Base-by-base conservation (phyloP, 1,139 yeast species). In the Nakaseomyces bracarensis region DNA sequence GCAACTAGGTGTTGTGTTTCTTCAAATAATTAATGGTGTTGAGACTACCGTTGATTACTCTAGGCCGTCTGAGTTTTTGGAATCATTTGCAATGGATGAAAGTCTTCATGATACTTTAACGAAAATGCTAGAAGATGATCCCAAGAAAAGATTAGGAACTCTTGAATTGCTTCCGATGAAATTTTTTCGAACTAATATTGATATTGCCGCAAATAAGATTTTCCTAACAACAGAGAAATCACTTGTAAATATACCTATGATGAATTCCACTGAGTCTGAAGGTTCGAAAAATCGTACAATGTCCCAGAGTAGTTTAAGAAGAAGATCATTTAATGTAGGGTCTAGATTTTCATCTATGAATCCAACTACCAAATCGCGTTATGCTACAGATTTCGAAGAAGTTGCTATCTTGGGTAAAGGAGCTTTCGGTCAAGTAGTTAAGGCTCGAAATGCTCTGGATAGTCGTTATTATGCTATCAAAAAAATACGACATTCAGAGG, bases 381-480 rank as follows among this genome's bases (percentile, higher is more conserved):
- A 82, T 58, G 75, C 75, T 1, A 75, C 77, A 44, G 98, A 93
- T 58, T 93, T 93, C 61, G 98, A 91, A 61, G 98, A 91, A 59
- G 82, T 87, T 36, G 93, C 93, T 0, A 75, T 79, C 19, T 65
- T 93, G n/a, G 98, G 99, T 2, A 78, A 81, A 54, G 99, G 99
- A 26, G 98, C 95, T 0, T 93, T 82, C 66, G 99, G 98, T 7
- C 96, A 89, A 59, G 99, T 93, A 10, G 96, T 91, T 14, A 89
- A 89, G 56, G 98, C 93, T 0, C 71, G 98, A 47, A 89, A 87
- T 60, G 75, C 89, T 48, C 74, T 91, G 50, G 99, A 93, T 58
- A 97, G 98, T 16, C 74, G 96, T 4, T 84, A 83, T 53, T 93
- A 93, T 62, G 99, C 98, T 0, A 78, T 93, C 46, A 93, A 93